Percentiles rank a stretch among this genome's conserved stretches.
These are phyloP conservation scores for Pythium inflatum DNA, from an alignment of 352 stramenopile genomes.

Conservation along the genomic window DNA sequence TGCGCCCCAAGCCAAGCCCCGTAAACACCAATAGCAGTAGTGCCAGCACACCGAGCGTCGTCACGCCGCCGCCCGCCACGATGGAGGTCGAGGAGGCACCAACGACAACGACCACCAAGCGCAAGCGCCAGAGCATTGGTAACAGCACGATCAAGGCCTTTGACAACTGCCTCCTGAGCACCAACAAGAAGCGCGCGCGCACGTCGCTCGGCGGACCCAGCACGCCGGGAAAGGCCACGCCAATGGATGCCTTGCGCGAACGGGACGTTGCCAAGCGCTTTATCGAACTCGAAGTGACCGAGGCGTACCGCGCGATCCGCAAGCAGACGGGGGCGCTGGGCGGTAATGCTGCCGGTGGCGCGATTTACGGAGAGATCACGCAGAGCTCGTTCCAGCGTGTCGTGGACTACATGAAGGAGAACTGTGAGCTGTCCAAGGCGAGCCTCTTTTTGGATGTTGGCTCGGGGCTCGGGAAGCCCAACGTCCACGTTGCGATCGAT, in stretches of 20 bases:
- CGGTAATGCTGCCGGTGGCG: conserved; percentile 93
- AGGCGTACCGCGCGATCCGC: conserved; percentile 92
- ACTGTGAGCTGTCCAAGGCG: conserved; percentile 86
- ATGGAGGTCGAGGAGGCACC: conserved; percentile 1
- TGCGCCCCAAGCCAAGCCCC: conserved; percentile 24
- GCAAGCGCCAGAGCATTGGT: conserved; percentile 62
- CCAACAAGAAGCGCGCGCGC: conserved; percentile 60
- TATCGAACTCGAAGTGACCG: conserved; percentile 79
- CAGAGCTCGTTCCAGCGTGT: conserved; percentile 96
- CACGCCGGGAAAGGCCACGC: conserved; percentile 74
- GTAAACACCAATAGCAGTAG: conserved; percentile 9
- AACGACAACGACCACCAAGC: conserved; percentile 27
- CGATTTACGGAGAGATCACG: conserved; percentile 99
- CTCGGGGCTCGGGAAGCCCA: conserved; percentile 97
- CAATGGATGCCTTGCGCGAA: conserved; percentile 56
- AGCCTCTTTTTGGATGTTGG: conserved; percentile 98
- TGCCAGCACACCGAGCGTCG: not conserved
- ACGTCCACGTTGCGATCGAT: conserved; percentile 96
- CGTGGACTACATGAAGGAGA: conserved; percentile 93
- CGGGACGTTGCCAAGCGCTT: conserved; percentile 77
- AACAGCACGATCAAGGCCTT: conserved; percentile 37
- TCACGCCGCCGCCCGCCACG: not conserved
- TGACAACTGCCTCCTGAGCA: conserved; percentile 28
- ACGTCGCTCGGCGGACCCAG: conserved; percentile 52
- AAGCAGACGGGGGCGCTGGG: conserved; percentile 95